Base-by-base conservation (phyloP, 441 rosid genomes). In the Gossypium schwendimanii region DNA sequence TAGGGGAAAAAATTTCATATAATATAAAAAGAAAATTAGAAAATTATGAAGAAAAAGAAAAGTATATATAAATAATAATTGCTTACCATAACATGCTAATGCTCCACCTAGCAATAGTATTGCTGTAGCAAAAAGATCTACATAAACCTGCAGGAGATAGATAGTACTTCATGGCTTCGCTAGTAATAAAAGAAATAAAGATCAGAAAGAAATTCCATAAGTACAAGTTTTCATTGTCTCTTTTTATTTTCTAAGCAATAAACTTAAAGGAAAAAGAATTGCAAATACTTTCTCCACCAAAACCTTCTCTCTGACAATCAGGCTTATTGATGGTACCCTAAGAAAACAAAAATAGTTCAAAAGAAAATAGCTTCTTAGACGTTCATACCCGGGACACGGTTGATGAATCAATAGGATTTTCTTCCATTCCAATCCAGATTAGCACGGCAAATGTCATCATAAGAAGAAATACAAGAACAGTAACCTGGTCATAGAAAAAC, bases 81-180 rank as follows among this genome's bases (percentile, higher is more conserved):
- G 59, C 90, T 86, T 73, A 87, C 91, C 94, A 59, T 89, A 89
- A 72, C 80, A 85, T 67, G 88, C 88, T 76, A 89, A 78, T 44
- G 90, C 86, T 73, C 83, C 86, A 72, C 94, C 94, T 70, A 87
- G 71, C 26, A 81, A 24, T 17, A 89, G 77, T 58, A 84, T 77
- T 24, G 80, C 83, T 10, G 75, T 45, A 10, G 91, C 83, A 78
- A 84, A 72, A 52, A 80, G 47, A 77, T 81, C 81, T 58, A 81
- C 79, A 79, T 86, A 89, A 0, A 89, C 81, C 94, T 89, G 90
- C 81, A 79, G 3, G 18, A 76, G 65, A 79, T 63, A 58, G 28
- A 12, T 9, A 7, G n/a, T 12, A 58, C 20, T 55, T 33, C 47
- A 54, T 36, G 17, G 36, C 20, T 55, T 21, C 20, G 20, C 14